A percentile compares a stretch with the other conserved stretches of the same genome.
Evolutionary conservation across 1,284 basidiomycete genomes (phyloP).

Genomic region (Meripilus lineatus): DNA sequence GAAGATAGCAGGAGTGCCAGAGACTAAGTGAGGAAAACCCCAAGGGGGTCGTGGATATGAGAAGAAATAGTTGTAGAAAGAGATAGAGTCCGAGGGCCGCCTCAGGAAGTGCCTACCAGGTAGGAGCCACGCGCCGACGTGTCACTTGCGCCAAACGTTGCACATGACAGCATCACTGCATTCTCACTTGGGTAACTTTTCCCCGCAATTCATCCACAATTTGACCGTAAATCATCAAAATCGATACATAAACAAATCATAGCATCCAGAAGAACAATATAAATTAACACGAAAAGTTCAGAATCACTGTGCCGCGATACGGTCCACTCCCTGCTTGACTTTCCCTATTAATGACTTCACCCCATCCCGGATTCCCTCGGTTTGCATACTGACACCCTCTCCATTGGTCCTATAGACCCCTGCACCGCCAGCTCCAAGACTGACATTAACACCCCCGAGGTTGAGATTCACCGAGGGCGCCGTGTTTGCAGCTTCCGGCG

Average conservation of each 20-base stretch:
- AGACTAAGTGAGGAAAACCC: constrained; percentile 18
- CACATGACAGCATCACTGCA: constrained; percentile 13
- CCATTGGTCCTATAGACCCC: constrained; percentile 74
- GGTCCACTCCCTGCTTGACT: constrained; percentile 85
- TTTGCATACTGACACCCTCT: constrained; percentile 60
- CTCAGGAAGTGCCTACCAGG: not conserved
- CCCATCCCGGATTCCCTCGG: constrained; percentile 80
- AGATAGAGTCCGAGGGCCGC: constrained; percentile 1
- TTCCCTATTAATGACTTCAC: constrained; percentile 83
- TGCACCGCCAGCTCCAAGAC: constrained; percentile 79
- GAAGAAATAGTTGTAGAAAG: constrained; percentile 3
- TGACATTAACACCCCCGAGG: constrained; percentile 87
- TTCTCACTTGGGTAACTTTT: constrained; percentile 5
- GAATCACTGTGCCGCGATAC: constrained; percentile 34
- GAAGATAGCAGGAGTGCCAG: not conserved
- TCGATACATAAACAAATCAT: not conserved
- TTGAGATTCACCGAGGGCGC: constrained; percentile 82
- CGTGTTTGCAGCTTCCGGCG: constrained; percentile 60
- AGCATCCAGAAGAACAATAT: not conserved
- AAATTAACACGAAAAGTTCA: not conserved
- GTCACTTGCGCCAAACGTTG: constrained; percentile 7
- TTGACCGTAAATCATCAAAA: not conserved
- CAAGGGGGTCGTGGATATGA: constrained; percentile 13
- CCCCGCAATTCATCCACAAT: constrained; percentile 12
- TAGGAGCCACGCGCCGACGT: constrained; percentile 14